A percentile compares a stretch with the other conserved stretches of the same genome.
phyloP scores from a whole-genome alignment of 75 land plant genomes.

The Chamaecyparis obtusa region DNA sequence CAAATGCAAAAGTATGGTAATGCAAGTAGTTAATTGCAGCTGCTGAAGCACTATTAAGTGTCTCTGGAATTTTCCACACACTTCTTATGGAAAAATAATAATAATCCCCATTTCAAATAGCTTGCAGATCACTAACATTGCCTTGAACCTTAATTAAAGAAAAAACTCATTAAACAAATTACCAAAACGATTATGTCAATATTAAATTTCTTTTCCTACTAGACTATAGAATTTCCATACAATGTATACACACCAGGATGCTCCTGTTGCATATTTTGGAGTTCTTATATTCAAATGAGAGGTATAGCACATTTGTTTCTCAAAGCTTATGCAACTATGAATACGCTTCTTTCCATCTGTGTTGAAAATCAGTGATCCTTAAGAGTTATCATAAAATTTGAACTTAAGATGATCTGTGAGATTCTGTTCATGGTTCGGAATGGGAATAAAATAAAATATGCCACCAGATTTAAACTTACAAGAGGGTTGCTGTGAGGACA shows the following conservation, averaged over 20 bases:
- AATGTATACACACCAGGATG: neutral
- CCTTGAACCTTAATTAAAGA: neutral
- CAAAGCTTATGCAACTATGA: neutral
- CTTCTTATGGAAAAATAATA: neutral
- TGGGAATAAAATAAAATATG: neutral
- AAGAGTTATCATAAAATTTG: neutral
- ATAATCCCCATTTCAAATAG: neutral
- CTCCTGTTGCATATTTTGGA: neutral
- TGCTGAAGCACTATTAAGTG: neutral
- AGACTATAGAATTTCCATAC: neutral
- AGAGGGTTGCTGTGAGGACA: neutral
- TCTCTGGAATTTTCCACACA: neutral
- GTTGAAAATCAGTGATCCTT: neutral
- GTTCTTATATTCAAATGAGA: neutral
- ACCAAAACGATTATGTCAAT: neutral
- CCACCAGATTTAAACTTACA: constrained; percentile 3
- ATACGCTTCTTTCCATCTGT: neutral
- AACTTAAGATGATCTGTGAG: neutral
- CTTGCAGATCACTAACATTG: neutral
- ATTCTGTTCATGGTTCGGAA: neutral
- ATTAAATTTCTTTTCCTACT: neutral
- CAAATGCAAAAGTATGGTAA: neutral
- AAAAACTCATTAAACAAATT: neutral
- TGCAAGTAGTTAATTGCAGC: neutral
- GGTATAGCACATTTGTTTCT: neutral